phyloP scores from a whole-genome alignment of 129 eudicot species.

The carrot (Daucus carota) region DNA sequence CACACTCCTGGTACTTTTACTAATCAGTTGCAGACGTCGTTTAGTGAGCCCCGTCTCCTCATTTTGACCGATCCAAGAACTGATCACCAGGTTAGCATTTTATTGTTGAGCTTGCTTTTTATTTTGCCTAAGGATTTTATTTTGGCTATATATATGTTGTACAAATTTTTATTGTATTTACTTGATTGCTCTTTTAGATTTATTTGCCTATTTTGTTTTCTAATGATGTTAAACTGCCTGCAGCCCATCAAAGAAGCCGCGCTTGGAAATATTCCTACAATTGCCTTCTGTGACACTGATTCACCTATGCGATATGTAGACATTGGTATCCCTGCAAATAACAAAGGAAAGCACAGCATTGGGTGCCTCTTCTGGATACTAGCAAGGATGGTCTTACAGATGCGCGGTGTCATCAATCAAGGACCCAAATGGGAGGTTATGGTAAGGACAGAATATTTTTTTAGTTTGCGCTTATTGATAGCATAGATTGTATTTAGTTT shows the following conservation, averaged over 20 bases:
- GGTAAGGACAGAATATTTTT: slow-evolving; percentile 26
- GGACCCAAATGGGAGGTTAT: slow-evolving; percentile 87
- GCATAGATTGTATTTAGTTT: no score
- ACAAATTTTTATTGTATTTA: no score
- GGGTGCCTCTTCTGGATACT: slow-evolving; percentile 85
- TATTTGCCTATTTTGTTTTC: no score
- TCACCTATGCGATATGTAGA: slow-evolving; percentile 87
- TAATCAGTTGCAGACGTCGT: slow-evolving; percentile 81
- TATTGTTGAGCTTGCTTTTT: not conserved
- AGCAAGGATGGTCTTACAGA: slow-evolving; percentile 87
- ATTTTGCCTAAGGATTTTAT: not conserved
- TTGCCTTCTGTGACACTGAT: slow-evolving; percentile 90
- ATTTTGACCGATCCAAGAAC: slow-evolving; percentile 85
- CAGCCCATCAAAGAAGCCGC: slow-evolving; percentile 95
- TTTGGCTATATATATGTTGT: not conserved
- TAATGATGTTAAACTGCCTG: not conserved
- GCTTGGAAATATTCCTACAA: slow-evolving; percentile 73
- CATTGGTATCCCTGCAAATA: slow-evolving; percentile 85
- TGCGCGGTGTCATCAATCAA: slow-evolving; percentile 61
- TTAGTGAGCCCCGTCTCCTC: slow-evolving; percentile 80
- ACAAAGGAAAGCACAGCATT: slow-evolving; percentile 93
- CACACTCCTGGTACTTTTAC: slow-evolving; percentile 95
- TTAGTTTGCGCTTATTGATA: no score
- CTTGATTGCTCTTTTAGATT: not conserved
- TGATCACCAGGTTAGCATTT: slow-evolving; percentile 55